Evolutionary conservation across 1,284 basidiomycete genomes (phyloP).

Genomic region (Hypsizygus ulmarius): DNA sequence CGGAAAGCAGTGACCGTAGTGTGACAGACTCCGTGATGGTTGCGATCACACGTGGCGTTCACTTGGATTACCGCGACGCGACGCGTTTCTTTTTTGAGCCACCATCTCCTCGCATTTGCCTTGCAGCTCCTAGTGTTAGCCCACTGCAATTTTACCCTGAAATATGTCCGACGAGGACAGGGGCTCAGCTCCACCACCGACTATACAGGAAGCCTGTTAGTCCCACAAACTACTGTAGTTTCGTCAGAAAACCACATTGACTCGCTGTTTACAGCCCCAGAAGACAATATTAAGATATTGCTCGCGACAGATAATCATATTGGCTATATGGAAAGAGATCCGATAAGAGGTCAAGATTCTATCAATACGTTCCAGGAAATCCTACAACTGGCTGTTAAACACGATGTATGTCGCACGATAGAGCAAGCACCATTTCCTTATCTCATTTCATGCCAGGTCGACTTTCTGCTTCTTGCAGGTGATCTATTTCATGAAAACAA

Average conservation of each 20-base stretch:
- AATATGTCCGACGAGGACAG: conserved; percentile 17
- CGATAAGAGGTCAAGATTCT: conserved; percentile 91
- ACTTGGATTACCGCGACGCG: conserved; percentile 19
- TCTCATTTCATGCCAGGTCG: conserved; percentile 56
- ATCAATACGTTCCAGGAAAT: conserved; percentile 96
- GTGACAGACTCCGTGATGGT: neutral
- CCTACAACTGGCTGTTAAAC: conserved; percentile 83
- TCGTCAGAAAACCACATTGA: conserved; percentile 10
- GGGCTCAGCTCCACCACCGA: conserved; percentile 21
- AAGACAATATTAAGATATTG: conserved; percentile 79
- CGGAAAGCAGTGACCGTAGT: neutral
- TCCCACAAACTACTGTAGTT: conserved; percentile 4
- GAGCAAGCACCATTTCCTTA: neutral
- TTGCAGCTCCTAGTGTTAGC: neutral
- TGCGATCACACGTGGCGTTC: neutral
- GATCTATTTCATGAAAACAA: conserved; percentile 99
- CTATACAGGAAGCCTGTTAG: conserved; percentile 40
- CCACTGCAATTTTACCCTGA: neutral
- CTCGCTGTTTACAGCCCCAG: conserved; percentile 38
- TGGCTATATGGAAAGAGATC: conserved; percentile 93
- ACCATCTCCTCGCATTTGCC: neutral
- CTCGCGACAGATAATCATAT: conserved; percentile 96
- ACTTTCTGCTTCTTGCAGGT: conserved; percentile 92
- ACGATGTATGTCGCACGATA: conserved; percentile 59
- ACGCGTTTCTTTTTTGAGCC: conserved; percentile 17